Conservation (phyloP, 164 flowering plant genomes). For the Nymphaea thermarum region DNA sequence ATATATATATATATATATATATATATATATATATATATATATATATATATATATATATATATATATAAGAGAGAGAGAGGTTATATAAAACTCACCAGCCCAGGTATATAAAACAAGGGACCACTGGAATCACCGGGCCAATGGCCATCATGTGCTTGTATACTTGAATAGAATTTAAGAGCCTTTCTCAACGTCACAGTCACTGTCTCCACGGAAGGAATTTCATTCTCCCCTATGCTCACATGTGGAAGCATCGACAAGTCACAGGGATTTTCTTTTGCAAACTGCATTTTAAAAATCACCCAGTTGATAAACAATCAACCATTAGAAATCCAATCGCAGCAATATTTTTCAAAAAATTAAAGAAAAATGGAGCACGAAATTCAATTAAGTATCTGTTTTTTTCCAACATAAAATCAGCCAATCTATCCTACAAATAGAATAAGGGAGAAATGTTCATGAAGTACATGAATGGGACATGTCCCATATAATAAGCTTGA, state of each 20-base stretch:
- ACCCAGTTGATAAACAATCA: not conserved
- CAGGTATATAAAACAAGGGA: conserved; percentile 46
- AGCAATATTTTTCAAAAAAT: not conserved
- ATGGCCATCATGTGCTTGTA: conserved; percentile 59
- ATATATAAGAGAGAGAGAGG: too few species aligned
- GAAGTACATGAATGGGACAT: too few species aligned
- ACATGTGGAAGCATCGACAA: conserved; percentile 33
- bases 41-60: too few species aligned
- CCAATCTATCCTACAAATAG: not conserved
- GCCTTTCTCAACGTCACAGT: conserved; percentile 45
- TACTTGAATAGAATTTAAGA: conserved; percentile 25
- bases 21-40: too few species aligned
- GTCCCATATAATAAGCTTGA: too few species aligned
- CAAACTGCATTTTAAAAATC: conserved; percentile 25
- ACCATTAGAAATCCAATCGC: not conserved
- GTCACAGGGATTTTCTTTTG: conserved; percentile 40
- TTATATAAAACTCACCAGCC: conserved; percentile 28
- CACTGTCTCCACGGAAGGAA: conserved; percentile 51
- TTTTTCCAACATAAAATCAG: not conserved
- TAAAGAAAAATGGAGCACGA: not conserved
- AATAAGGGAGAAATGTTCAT: not conserved
- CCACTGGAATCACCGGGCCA: conserved; percentile 64
- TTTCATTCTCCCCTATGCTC: conserved; percentile 41
- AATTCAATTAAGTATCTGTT: too few species aligned
- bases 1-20: too few species aligned